phyloP scores from a whole-genome alignment of 148 eudicot species.

The Rhododendron ferrugineum region DNA sequence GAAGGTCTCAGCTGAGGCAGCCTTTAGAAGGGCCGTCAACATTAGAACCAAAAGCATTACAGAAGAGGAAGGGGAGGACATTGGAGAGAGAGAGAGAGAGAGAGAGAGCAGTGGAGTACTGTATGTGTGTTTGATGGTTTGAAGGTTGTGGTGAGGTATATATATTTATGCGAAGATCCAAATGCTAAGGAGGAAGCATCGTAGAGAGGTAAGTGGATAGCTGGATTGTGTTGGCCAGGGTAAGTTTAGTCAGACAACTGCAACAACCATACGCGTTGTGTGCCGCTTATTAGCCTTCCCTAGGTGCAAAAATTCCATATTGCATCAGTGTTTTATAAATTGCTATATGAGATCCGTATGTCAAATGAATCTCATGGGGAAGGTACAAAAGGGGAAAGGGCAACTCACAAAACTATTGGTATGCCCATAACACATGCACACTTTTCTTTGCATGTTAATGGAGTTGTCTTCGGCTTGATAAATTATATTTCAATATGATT shows the following conservation, averaged over 20 bases:
- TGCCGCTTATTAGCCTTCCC: not conserved
- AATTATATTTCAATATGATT: too few species aligned
- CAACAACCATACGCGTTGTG: not conserved
- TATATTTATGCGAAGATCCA: not conserved
- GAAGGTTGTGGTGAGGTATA: not conserved
- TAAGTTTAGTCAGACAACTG: not conserved
- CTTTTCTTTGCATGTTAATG: too few species aligned
- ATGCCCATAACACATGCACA: too few species aligned
- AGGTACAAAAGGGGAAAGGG: not conserved
- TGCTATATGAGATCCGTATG: not conserved
- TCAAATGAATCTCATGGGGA: not conserved
- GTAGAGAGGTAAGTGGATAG: not conserved
- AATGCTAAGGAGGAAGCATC: not conserved
- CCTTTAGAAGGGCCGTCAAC: not conserved
- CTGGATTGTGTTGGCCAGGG: not conserved
- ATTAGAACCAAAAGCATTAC: not conserved
- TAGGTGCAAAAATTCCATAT: not conserved
- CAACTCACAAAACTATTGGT: too few species aligned
- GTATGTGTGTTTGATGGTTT: not conserved
- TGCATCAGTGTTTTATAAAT: not conserved
- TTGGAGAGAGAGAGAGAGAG: not conserved
- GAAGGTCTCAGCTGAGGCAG: slow-evolving; percentile 16
- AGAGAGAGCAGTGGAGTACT: too few species aligned
- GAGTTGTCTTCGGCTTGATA: too few species aligned
- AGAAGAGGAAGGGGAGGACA: not conserved